phyloP scores from a whole-genome alignment of 75 land plant species.

The Isoetes taiwanensis region DNA sequence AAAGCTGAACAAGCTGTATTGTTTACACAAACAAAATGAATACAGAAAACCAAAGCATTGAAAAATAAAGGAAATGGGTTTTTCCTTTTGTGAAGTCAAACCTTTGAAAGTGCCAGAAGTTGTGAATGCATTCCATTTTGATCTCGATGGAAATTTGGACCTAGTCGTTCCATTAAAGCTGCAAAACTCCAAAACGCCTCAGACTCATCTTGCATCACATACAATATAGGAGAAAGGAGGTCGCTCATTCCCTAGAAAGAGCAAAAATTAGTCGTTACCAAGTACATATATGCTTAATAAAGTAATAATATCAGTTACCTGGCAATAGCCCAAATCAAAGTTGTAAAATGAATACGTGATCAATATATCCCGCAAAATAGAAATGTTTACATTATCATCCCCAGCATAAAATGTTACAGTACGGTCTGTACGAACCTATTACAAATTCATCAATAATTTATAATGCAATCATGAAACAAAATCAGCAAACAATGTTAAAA shows the following conservation, averaged over 20 bases:
- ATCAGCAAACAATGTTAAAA: neutral
- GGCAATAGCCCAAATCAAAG: conserved; percentile 98
- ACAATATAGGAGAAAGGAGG: conserved; percentile 79
- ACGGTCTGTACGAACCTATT: conserved; percentile 89
- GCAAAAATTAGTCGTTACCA: neutral
- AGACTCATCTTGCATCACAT: conserved; percentile 77
- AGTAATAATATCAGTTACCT: conserved; percentile 34
- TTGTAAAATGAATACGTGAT: conserved; percentile 97
- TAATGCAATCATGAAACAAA: neutral
- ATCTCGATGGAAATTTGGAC: conserved; percentile 94
- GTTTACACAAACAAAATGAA: neutral
- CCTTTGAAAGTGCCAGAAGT: conserved; percentile 89
- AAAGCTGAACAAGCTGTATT: conserved; percentile 76
- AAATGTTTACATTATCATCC: conserved; percentile 83
- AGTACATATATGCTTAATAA: neutral
- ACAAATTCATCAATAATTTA: neutral
- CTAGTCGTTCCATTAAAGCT: conserved; percentile 85
- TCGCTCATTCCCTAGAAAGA: conserved; percentile 88
- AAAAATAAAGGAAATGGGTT: neutral
- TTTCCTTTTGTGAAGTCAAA: neutral
- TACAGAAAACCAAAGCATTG: neutral
- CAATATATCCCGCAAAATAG: conserved; percentile 57
- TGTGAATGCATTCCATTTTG: conserved; percentile 98
- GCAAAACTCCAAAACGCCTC: conserved; percentile 97
- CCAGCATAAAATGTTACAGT: conserved; percentile 71